Base-by-base conservation (phyloP, 2,329 filamentous ascomycete genomes). In the Fusarium sp. region DNA sequence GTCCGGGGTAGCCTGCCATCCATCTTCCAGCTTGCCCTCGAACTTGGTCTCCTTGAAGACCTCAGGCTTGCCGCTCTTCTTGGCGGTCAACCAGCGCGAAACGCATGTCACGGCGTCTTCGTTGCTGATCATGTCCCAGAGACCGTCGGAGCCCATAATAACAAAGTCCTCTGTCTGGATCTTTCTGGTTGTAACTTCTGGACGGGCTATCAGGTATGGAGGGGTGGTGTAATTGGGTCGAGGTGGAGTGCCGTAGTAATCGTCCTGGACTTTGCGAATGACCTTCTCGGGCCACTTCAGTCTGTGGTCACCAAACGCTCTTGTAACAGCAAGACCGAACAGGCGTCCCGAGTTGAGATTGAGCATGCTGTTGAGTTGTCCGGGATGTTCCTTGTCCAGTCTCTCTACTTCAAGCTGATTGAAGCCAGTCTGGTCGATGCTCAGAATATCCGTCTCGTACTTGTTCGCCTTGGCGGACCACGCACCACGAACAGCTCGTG, bases 121-220 rank as follows among this genome's bases (percentile, higher is more conserved):
- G 65, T 80, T 89, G 13, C 82, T 83, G 23, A 91, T 83, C 50
- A 81, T 82, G 66, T 92, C 88, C 85, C 90, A 93, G 3, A 92
- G 75, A 0, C 90, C 90, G 69, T 93, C 90, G 1, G 85, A 87
- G 0, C 89, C 90, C 69, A 92, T 81, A 65, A 93, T 89, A 54
- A 92, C 76, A 72, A 92, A 92, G 23, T 80, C 79, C 1, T 79
- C 79, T 0, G 80, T 78, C 7, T 85, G 78, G 8, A 92, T 79
- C 32, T 80, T 78, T 1, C 84, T 87, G 5, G 86, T 88, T 3
- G 85, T 89, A 27, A 93, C 81, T 32, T 89, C 88, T 0, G 90
- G 90, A 72, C 89, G 85, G 1, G 90, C 90, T 0, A 88, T 92
- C 71, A 92, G 78, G 77, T 93, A 93, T 0, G 91, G 90, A 5